A percentile compares a stretch with the other conserved stretches of the same genome.
These are phyloP conservation scores for Asterella californica DNA, from an alignment of 225 moss, liverwort and hornwort genomes.

Conservation along the genomic window DNA sequence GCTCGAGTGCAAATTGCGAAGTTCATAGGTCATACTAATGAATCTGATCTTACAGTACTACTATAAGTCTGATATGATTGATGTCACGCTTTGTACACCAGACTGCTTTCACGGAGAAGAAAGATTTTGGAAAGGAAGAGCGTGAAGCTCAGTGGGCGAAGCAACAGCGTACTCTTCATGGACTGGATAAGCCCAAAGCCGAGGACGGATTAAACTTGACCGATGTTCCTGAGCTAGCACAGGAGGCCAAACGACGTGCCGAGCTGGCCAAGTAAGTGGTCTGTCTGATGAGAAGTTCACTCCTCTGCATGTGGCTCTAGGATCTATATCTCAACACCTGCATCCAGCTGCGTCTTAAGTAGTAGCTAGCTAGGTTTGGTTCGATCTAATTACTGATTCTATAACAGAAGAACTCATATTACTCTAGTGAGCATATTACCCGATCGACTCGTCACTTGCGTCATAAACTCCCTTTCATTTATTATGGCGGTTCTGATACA, in stretches of 20 bases:
- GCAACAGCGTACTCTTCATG: constrained; percentile 73
- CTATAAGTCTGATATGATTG: not conserved
- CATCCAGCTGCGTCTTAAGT: not conserved
- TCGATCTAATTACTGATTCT: not conserved
- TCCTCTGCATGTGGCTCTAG: not conserved
- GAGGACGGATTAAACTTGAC: constrained; percentile 25
- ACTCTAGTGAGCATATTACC: too few relatives aligned
- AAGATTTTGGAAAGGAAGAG: constrained; percentile 68
- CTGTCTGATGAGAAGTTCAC: not conserved
- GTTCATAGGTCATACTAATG: too few relatives aligned
- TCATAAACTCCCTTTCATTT: too few relatives aligned
- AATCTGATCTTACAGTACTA: too few relatives aligned
- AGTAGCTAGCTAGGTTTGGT: not conserved
- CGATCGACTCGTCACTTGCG: too few relatives aligned
- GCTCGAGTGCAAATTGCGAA: too few relatives aligned
- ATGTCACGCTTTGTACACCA: constrained; percentile 8
- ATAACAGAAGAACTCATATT: not conserved
- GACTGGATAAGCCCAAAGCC: constrained; percentile 53
- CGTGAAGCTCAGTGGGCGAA: constrained; percentile 78
- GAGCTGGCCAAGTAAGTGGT: constrained; percentile 22
- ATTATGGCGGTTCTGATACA: too few relatives aligned
- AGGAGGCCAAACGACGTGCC: constrained; percentile 23
- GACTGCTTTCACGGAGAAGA: constrained; percentile 66
- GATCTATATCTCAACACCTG: not conserved
- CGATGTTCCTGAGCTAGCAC: constrained; percentile 15